These are phyloP conservation scores for Solanum rostratum DNA, from an alignment of 257 asterid species.

Conservation along the genomic window DNA sequence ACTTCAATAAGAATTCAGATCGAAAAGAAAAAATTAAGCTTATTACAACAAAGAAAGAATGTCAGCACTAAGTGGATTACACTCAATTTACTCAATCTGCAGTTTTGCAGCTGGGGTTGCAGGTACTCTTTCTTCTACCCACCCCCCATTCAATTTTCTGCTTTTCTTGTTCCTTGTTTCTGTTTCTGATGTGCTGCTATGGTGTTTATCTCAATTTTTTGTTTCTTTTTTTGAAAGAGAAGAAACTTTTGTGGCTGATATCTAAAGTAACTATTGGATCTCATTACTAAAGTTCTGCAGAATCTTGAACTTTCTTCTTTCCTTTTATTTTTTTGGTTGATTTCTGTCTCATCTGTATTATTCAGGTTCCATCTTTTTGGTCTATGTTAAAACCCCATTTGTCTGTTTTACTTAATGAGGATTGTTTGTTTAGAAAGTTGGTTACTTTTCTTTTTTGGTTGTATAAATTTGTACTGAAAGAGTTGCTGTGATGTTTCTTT, in stretches of 20 bases:
- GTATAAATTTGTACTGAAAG: neutral
- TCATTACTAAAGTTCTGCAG: neutral
- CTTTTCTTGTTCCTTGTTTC: neutral
- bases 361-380: neutral
- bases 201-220: neutral
- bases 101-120: conserved; percentile 70
- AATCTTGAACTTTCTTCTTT: neutral
- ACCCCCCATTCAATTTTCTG: neutral
- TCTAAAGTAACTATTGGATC: neutral
- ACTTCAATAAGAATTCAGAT: neutral
- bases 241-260: neutral
- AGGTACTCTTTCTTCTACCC: conserved; percentile 21
- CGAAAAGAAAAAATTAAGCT: neutral
- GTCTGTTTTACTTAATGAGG: neutral
- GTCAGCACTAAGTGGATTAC: conserved; percentile 14
- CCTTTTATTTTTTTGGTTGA: neutral
- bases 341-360: neutral
- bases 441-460: neutral
- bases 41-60: neutral
- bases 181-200: neutral
- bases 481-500: neutral
- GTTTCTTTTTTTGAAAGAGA: neutral
- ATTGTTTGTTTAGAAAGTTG: neutral
- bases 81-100: conserved; percentile 36
- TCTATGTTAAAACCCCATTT: neutral